Percentiles rank a stretch among this genome's conserved stretches.
phyloP scores from a whole-genome alignment of 495 filamentous ascomycete species.

The Schizothecium vesticola region DNA sequence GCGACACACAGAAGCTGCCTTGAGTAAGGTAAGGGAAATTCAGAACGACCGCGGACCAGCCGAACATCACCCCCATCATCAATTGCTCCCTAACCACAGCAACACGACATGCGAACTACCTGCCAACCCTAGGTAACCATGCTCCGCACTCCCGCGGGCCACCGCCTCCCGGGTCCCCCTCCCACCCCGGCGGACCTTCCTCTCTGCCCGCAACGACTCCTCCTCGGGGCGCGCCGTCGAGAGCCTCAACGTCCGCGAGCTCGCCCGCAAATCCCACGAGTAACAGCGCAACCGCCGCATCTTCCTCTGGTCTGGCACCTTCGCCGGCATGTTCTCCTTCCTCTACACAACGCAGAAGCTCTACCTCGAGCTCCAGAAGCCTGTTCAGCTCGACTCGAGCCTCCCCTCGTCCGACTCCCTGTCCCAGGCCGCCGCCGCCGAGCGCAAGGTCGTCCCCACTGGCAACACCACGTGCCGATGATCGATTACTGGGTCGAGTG shows the following conservation, averaged over 20 bases:
- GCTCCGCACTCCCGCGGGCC: conserved; percentile 25
- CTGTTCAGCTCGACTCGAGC: conserved; percentile 42
- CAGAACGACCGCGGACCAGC: no score
- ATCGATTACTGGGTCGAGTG: conserved; percentile 17
- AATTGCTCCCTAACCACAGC: not conserved
- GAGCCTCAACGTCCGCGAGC: conserved; percentile 41
- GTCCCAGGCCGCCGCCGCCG: conserved; percentile 34
- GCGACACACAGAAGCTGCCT: no score
- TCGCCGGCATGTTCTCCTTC: conserved; percentile 46
- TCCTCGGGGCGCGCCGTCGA: conserved; percentile 32
- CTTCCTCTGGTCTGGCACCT: conserved; percentile 43
- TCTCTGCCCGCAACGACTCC: conserved; percentile 18
- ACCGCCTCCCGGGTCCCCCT: not conserved
- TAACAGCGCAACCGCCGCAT: conserved; percentile 42
- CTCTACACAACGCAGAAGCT: conserved; percentile 41
- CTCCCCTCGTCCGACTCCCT: conserved; percentile 40
- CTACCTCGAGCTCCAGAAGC: conserved; percentile 29
- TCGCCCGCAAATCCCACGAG: conserved; percentile 33
- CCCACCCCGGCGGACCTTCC: conserved; percentile 32
- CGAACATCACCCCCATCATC: not conserved
- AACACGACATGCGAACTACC: not conserved
- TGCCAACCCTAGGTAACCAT: conserved; percentile 13
- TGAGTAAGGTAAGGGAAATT: no score
- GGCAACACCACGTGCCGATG: conserved; percentile 71
- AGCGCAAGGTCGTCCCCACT: conserved; percentile 61